Evolutionary conservation across 305 asterid species (phyloP).

Genomic region (Fraxinus latifolia): DNA sequence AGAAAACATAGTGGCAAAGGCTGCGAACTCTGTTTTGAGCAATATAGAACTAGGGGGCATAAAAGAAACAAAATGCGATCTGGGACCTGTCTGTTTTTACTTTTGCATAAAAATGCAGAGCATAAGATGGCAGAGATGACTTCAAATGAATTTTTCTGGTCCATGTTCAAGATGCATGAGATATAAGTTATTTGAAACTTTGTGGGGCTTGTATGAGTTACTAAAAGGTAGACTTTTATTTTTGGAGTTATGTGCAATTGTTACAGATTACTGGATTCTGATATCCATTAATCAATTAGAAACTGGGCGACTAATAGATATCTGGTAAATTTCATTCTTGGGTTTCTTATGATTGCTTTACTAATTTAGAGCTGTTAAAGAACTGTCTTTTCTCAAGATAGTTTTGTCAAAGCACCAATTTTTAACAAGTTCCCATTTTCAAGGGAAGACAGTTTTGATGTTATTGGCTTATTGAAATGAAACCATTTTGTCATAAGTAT

Average conservation of each 20-base stretch:
- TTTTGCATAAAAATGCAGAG: not conserved
- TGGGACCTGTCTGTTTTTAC: not conserved
- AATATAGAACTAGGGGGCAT: not conserved
- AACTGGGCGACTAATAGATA: not conserved
- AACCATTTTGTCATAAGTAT: not conserved
- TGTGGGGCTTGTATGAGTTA: not conserved
- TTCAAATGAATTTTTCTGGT: not conserved
- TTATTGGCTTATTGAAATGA: not conserved
- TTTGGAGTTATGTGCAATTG: not conserved
- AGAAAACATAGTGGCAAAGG: not conserved
- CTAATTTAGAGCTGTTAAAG: not conserved
- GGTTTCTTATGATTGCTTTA: not conserved
- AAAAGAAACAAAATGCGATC: slow-evolving; percentile 6
- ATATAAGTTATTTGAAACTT: not conserved
- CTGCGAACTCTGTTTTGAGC: not conserved
- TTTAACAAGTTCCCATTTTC: not conserved
- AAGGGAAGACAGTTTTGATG: not conserved
- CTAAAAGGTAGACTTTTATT: not conserved
- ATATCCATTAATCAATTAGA: not conserved
- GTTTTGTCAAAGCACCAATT: not conserved
- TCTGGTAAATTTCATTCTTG: not conserved
- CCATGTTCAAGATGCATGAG: not conserved
- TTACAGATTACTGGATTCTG: not conserved
- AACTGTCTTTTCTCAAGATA: not conserved
- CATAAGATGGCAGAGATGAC: not conserved